Conservation (phyloP, 31 red algal genomes). For the Odonthalia washingtoniensis region DNA sequence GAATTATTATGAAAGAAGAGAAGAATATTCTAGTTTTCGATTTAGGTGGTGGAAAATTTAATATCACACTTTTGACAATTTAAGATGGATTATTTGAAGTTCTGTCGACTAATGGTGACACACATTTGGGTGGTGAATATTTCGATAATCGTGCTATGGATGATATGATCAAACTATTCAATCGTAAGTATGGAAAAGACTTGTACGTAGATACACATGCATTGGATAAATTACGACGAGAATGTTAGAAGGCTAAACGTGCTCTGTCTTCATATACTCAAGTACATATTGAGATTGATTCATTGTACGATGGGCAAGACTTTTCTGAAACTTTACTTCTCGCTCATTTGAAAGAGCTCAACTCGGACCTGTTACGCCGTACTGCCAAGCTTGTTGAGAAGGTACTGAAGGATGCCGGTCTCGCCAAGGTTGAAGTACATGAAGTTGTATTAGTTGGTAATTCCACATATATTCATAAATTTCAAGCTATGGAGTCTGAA, state of each 20-base stretch:
- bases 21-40: slow-evolving; percentile 99
- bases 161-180: slow-evolving; percentile 97
- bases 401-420: slow-evolving; percentile 95
- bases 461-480: slow-evolving; percentile 97
- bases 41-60: slow-evolving; percentile 99
- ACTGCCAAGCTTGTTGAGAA: slow-evolving; percentile 94
- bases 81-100: slow-evolving; percentile 99
- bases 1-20: slow-evolving; percentile 97
- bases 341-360: slow-evolving; percentile 96
- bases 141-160: slow-evolving; percentile 99
- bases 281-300: slow-evolving; percentile 98
- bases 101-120: slow-evolving; percentile 97
- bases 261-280: slow-evolving; percentile 94
- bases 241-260: slow-evolving; percentile 96
- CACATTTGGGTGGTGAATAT: slow-evolving; percentile 98
- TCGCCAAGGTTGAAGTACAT: slow-evolving; percentile 91
- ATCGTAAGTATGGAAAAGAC: slow-evolving; percentile 91
- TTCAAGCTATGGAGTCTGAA: slow-evolving; percentile 93
- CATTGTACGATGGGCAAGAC: slow-evolving; percentile 92
- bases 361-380: slow-evolving; percentile 94
- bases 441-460: slow-evolving; percentile 98
- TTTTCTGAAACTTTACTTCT: slow-evolving; percentile 94
- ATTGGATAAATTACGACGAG: slow-evolving; percentile 89
- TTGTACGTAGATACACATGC: slow-evolving; percentile 90
- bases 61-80: slow-evolving; percentile 97